Conservation (phyloP, 2,329 filamentous ascomycete genomes). For the Ophiostoma fasciatum region DNA sequence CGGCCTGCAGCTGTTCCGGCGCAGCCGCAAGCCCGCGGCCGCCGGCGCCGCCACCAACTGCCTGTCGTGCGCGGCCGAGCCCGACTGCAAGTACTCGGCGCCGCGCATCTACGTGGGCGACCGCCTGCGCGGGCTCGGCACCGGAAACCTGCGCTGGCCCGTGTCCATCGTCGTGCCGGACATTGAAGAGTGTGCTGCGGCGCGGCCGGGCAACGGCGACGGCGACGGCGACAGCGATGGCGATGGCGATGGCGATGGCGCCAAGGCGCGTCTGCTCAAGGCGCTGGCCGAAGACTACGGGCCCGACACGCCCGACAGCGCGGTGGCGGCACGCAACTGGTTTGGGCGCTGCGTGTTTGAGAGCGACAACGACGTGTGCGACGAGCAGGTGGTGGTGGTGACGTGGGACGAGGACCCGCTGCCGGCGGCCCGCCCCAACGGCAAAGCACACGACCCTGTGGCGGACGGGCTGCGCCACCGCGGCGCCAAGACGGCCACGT, state of each 20-base stretch:
- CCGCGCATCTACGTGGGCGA: constrained; percentile 58
- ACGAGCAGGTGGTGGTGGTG: constrained; percentile 82
- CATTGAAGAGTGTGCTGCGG: constrained; percentile 58
- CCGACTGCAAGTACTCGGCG: constrained; percentile 71
- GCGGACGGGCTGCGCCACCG: constrained; percentile 23
- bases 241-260: too few relatives aligned
- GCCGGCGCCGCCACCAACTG: constrained; percentile 79
- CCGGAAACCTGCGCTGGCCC: constrained; percentile 63
- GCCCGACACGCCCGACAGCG: constrained; percentile 27
- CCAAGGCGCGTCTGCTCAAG: constrained; percentile 24
- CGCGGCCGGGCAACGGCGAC: constrained; percentile 25
- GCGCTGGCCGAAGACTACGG: constrained; percentile 38
- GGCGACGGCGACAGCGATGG: too few relatives aligned
- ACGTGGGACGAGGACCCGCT: constrained; percentile 63
- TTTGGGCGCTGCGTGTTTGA: constrained; percentile 96
- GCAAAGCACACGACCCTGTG: constrained; percentile 1
- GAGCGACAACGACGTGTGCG: constrained; percentile 80
- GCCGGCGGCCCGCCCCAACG: constrained; percentile 8
- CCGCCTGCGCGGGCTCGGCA: constrained; percentile 41
- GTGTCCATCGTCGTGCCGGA: constrained; percentile 82
- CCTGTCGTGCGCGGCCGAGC: constrained; percentile 59
- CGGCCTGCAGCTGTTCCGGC: constrained; percentile 62
- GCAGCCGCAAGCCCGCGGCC: constrained; percentile 55
- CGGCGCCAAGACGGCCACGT: constrained; percentile 68
- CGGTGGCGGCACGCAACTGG: constrained; percentile 47